Evolutionary conservation across 805 yeast species (phyloP).

Genomic region (Isabelozyma pseudorhagii): DNA sequence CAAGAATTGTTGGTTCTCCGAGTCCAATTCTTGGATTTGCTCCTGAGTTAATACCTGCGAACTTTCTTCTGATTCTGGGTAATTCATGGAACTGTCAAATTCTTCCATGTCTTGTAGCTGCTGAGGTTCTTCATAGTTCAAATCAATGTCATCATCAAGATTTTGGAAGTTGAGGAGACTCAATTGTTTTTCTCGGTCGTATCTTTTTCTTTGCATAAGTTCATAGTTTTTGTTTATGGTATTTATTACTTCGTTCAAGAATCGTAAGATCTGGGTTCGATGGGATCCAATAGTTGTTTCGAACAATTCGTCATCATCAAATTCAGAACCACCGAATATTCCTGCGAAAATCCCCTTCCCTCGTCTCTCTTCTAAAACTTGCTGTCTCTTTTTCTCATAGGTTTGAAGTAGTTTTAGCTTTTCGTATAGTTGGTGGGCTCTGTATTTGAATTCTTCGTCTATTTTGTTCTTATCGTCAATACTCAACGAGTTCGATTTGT

Average conservation of each 20-base stretch:
- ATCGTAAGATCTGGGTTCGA: constrained; percentile 47
- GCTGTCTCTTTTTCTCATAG: constrained; percentile 49
- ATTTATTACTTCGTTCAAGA: constrained; percentile 44
- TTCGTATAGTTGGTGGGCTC: constrained; percentile 50
- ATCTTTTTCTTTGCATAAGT: constrained; percentile 47
- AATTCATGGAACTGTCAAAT: constrained; percentile 5
- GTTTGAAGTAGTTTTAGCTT: constrained; percentile 47
- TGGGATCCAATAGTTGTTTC: constrained; percentile 39
- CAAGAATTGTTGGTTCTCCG: constrained; percentile 57
- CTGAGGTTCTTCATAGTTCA: neutral
- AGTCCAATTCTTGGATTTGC: constrained; percentile 55
- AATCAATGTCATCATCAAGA: constrained; percentile 31
- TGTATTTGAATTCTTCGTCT: constrained; percentile 52
- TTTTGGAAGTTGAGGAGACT: constrained; percentile 39
- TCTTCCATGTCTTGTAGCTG: constrained; percentile 6
- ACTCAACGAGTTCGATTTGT: constrained; percentile 20
- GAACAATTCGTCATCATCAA: constrained; percentile 30
- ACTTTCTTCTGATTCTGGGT: constrained; percentile 6
- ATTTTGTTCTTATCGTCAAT: constrained; percentile 51
- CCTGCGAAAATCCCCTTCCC: constrained; percentile 12
- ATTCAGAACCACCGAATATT: constrained; percentile 26
- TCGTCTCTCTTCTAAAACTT: constrained; percentile 11
- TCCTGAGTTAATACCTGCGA: constrained; percentile 38
- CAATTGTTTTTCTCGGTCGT: constrained; percentile 35
- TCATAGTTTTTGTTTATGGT: constrained; percentile 44